phyloP scores from a whole-genome alignment of 129 eudicot genomes.

The Helichrysum umbraculigerum region DNA sequence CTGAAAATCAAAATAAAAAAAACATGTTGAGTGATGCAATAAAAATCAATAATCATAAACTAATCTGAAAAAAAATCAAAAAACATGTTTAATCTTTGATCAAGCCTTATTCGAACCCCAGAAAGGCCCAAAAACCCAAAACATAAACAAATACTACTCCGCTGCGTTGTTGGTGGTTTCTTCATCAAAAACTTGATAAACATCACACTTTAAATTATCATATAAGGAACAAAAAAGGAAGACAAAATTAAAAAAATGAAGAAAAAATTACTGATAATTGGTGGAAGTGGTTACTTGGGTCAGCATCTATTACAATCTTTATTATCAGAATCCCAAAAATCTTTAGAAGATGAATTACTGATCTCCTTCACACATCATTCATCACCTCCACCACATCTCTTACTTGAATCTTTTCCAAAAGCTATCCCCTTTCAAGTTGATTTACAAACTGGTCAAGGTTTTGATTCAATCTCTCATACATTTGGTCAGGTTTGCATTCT shows the following conservation, averaged over 20 bases:
- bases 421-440: conserved; percentile 67
- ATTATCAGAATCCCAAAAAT: conserved; percentile 36
- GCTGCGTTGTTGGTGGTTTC: no score
- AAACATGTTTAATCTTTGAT: no score
- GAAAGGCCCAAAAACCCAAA: no score
- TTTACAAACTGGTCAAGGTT: conserved; percentile 59
- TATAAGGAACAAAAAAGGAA: not conserved
- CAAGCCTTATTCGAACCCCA: no score
- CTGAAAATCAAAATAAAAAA: no score
- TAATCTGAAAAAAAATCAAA: no score
- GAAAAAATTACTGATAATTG: conserved; percentile 64
- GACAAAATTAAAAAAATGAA: conserved; percentile 25
- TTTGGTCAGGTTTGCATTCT: conserved; percentile 67
- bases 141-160: no score
- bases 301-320: conserved; percentile 72
- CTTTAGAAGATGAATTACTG: not conserved
- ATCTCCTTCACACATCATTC: conserved; percentile 66
- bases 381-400: conserved; percentile 42
- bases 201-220: no score
- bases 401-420: conserved; percentile 51
- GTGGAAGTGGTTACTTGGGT: conserved; percentile 92
- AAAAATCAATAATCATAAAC: no score
- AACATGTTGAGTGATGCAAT: no score
- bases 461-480: conserved; percentile 48
- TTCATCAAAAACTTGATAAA: no score